phyloP scores from a whole-genome alignment of 73 alveolate species.

The Blepharisma stoltei region DNA sequence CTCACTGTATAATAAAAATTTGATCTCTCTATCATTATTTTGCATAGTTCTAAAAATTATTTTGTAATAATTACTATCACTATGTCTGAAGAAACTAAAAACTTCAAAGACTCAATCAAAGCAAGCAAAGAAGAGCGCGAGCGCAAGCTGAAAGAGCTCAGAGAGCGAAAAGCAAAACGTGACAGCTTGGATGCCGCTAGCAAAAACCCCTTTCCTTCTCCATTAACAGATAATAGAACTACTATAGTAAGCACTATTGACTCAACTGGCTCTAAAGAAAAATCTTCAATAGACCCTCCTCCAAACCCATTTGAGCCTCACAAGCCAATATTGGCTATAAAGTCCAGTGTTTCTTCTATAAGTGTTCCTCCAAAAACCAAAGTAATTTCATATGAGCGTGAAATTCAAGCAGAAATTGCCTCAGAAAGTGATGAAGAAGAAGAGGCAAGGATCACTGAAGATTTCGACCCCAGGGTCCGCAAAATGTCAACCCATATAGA shows the following conservation, averaged over 20 bases:
- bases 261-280: background rate
- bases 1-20: no score
- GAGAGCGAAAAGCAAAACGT: background rate
- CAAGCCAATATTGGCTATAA: background rate
- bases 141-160: background rate
- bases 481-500: background rate
- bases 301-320: background rate
- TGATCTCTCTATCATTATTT: no score
- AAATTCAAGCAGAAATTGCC: slow-evolving; percentile 16
- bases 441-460: background rate
- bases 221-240: background rate
- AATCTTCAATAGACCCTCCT: background rate
- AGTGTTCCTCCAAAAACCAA: slow-evolving; percentile 22
- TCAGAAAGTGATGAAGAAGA: slow-evolving; percentile 21
- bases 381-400: background rate
- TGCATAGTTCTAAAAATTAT: no score
- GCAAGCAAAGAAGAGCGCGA: slow-evolving; percentile 18
- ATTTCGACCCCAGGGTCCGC: background rate
- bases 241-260: background rate
- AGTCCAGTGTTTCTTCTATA: background rate
- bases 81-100: no score
- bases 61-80: no score
- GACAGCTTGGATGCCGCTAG: background rate
- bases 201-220: background rate
- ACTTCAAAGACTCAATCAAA: slow-evolving; percentile 28